These are phyloP conservation scores for Pythium oligandrum DNA, from an alignment of 352 stramenopile species.

Conservation along the genomic window DNA sequence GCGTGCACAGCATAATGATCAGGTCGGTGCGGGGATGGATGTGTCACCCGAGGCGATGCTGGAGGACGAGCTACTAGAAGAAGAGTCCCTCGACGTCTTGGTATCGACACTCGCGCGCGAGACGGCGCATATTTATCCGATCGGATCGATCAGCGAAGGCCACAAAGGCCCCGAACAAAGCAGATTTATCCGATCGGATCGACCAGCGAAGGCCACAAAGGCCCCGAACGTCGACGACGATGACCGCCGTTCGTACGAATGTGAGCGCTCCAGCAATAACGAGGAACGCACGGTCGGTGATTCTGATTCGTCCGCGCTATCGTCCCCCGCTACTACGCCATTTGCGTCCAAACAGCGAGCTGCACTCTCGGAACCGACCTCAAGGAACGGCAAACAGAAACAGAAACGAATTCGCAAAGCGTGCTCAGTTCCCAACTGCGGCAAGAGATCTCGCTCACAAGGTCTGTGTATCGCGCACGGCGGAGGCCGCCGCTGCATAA, in stretches of 20 bases:
- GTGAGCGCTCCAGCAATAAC: too few species aligned
- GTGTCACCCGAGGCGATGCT: not conserved
- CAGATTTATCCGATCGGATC: not conserved
- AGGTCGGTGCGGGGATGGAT: too few species aligned
- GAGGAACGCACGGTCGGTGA: too few species aligned
- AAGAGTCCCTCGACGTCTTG: constrained; percentile 20
- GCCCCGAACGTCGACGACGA: not conserved
- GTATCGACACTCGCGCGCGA: constrained; percentile 18
- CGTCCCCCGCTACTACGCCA: too few species aligned
- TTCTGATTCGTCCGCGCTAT: too few species aligned
- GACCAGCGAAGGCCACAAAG: too few species aligned
- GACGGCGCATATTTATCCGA: constrained; percentile 6
- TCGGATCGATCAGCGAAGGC: too few species aligned
- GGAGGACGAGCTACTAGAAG: constrained; percentile 19
- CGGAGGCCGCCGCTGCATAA: constrained; percentile 70
- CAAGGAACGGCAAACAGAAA: not conserved
- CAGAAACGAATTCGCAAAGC: constrained; percentile 30
- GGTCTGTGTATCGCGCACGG: constrained; percentile 84
- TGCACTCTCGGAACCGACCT: too few species aligned
- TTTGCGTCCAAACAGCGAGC: too few species aligned
- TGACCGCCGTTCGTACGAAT: not conserved
- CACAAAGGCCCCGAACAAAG: too few species aligned
- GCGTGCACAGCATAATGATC: too few species aligned
- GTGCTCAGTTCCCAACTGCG: constrained; percentile 70
- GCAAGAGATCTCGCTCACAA: constrained; percentile 79